A percentile compares a stretch with the other conserved stretches of the same genome.
Evolutionary conservation across 805 yeast genomes (phyloP).

Genomic region (Schwanniomyces polymorphus): DNA sequence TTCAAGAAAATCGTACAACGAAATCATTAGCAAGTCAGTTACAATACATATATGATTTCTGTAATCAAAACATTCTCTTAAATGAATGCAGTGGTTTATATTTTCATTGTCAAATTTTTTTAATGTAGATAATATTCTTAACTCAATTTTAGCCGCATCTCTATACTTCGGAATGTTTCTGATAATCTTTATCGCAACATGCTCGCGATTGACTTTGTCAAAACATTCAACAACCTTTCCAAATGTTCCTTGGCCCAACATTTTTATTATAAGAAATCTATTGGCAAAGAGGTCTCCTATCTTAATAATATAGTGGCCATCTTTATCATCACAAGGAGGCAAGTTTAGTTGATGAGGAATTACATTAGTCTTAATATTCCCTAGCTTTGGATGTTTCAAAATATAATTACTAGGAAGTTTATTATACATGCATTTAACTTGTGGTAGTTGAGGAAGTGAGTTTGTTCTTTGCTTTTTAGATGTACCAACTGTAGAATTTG

Average conservation of each 20-base stretch:
- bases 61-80: constrained; percentile 88
- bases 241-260: constrained; percentile 90
- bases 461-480: constrained; percentile 41
- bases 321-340: constrained; percentile 59
- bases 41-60: constrained; percentile 93
- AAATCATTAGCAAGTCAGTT: constrained; percentile 80
- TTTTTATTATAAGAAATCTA: constrained; percentile 63
- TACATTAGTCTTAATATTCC: constrained; percentile 38
- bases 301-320: constrained; percentile 71
- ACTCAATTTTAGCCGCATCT: constrained; percentile 92
- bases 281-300: constrained; percentile 67
- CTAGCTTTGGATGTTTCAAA: constrained; percentile 36
- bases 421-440: constrained; percentile 41
- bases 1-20: constrained; percentile 88
- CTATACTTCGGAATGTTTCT: constrained; percentile 91
- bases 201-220: constrained; percentile 57
- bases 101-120: constrained; percentile 69
- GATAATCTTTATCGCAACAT: constrained; percentile 90
- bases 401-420: constrained; percentile 37
- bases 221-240: constrained; percentile 87
- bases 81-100: constrained; percentile 75
- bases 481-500: background rate
- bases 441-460: constrained; percentile 46
- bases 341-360: constrained; percentile 33
- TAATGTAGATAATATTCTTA: constrained; percentile 75